Conservation (phyloP, 768 basidiomycete species). For the Russula sp. region DNA sequence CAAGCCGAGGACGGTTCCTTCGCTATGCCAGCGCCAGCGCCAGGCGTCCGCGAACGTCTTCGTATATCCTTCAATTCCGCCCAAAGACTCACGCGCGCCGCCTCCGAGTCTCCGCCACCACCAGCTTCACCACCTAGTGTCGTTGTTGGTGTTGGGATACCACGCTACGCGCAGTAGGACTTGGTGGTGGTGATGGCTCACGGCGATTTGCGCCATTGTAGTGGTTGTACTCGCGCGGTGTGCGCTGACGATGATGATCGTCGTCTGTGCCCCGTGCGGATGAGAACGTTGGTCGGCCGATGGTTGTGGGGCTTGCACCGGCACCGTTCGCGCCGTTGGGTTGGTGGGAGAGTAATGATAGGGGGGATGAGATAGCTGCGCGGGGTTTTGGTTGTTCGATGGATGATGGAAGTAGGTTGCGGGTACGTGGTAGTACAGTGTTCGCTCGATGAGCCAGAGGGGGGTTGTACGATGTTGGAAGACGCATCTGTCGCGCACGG, state of each 20-base stretch:
- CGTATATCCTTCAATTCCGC: constrained; percentile 29
- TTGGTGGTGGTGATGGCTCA: constrained; percentile 33
- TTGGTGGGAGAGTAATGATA: constrained; percentile 1
- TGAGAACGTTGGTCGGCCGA: constrained; percentile 36
- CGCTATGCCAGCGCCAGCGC: not conserved
- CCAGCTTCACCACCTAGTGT: not conserved
- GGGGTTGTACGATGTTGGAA: constrained; percentile 48
- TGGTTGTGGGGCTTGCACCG: constrained; percentile 19
- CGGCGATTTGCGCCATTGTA: constrained; percentile 31
- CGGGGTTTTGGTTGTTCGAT: constrained; percentile 23
- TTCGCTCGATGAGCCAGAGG: constrained; percentile 39
- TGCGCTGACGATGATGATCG: constrained; percentile 23
- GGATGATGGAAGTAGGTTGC: constrained; percentile 34
- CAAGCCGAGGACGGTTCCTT: not conserved
- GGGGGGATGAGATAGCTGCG: constrained; percentile 16
- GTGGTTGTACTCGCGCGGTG: not conserved
- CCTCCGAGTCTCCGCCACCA: constrained; percentile 7
- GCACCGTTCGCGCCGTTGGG: not conserved
- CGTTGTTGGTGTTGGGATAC: constrained; percentile 28
- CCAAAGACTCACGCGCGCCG: constrained; percentile 28
- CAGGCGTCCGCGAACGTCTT: constrained; percentile 23
- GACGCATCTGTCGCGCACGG: constrained; percentile 76
- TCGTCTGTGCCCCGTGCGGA: constrained; percentile 27
- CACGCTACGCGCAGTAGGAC: constrained; percentile 39
- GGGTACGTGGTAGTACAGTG: constrained; percentile 34